Evolutionary conservation across 306 rosid species (phyloP), one percentile per base, ranked within the genome.

Genomic region (Datisca glomerata): DNA sequence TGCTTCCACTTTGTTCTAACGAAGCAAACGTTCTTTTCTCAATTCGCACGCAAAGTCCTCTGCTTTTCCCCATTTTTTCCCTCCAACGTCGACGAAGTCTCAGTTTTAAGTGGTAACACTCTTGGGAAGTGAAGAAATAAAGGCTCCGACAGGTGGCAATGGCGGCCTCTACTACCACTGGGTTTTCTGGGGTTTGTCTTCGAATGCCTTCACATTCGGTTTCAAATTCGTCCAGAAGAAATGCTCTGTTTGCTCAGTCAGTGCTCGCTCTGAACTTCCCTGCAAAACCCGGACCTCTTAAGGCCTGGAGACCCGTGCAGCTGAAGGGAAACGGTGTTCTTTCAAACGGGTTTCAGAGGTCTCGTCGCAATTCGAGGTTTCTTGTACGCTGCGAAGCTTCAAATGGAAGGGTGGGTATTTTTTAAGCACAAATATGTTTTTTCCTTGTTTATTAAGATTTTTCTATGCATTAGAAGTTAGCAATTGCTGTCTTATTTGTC

Each of bases 321-420:
- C 36, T 46, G 50, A 65, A 50, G 40, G 69, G 54, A 43, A 71
- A 33, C 12, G 59, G 49, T 25, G 58, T 25, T 17, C 76, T 77
- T 4, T n/a, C 66, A 9, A 63, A 61, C 49, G 82, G 73, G 31
- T 50, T 34, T 43, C 41, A 11, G 7, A 59, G 65, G 43, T 42
- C 42, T 56, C 36, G 61, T 2, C 61, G 70, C 57, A 55, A 24
- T 25, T 53, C 70, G 6, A 51, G 48, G 20, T 64, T 72, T 38
- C 57, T 50, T 64, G 75, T 84, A 23, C 79, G 79, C 11, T 72
- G 95, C 27, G 61, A 68, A 1, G 60, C 79, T 58, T 61, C 98
- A 8, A 62, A 39, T 59, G 98, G 91, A 75, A 84, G 85, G 78
- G 98, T 89, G 71, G 24, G 18, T 28, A 12, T 21, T 49, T 33